Base-by-base conservation (phyloP, 2,329 filamentous ascomycete species). In the Zasmidium cellare region DNA sequence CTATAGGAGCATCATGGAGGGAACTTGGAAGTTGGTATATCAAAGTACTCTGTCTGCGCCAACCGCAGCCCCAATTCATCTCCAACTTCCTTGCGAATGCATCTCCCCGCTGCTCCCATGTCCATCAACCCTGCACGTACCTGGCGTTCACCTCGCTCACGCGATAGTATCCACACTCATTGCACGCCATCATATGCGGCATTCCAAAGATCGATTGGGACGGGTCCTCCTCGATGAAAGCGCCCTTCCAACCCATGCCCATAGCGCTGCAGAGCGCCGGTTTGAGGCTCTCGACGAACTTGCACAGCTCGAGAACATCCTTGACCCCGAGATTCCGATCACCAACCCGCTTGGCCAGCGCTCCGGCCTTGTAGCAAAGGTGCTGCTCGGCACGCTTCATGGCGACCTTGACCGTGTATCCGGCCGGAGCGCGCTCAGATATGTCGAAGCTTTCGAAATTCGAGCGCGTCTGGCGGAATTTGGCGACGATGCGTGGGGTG, bases 401-500 rank as follows among this genome's bases (percentile, higher is more conserved):
- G 31, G 57, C 57, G 18, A 23, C 31, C 3, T 14, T 3, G 16
- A 59, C 50, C 3, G 25, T 41, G 50, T 59, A 53, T 2, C 35
- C 24, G 23, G 22, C 23, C 1, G 50, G 51, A 11, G 51, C 55
- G 25, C 55, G 50, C 9, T 57, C 55, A 20, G 54, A 46, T 12
- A 54, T 35, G 1, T 44, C 46, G 31, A 51, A 18, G 46, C 16
- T n/a, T 23, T 18, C n/a, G 24, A 12, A 12, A 11, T 20, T n/a
- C n/a, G n/a, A n/a, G 12, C 53, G 28, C 12, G 46, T 56, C 38
- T 51, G 35, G 18, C 48, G 35, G 47, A 56, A 56, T 20, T 51
- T 56, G 54, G 48, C 24, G 6, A n/a, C 22, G 47, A 56, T 52
- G 20, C 54, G 48, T 11, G 61, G 63, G n/a, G n/a, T n/a, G n/a